phyloP scores from a whole-genome alignment of 495 filamentous ascomycete species.

The Usnea hakonensis region DNA sequence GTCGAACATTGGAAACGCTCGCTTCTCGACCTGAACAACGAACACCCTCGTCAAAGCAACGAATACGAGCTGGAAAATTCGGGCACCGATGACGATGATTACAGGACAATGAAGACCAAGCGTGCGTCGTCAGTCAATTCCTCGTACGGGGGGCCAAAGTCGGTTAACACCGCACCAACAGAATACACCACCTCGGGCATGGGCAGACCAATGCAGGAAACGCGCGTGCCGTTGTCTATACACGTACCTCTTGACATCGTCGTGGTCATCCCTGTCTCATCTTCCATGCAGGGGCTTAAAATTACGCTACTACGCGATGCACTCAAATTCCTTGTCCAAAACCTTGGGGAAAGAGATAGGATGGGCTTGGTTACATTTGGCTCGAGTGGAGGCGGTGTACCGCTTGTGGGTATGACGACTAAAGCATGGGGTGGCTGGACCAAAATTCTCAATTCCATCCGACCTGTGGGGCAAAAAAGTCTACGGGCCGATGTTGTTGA shows the following conservation, averaged over 20 bases:
- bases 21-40: slow-evolving; percentile 68
- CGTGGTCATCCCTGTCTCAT: slow-evolving; percentile 93
- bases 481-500: slow-evolving; percentile 95
- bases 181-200: slow-evolving; percentile 63
- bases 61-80: slow-evolving; percentile 74
- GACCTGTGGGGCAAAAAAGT: slow-evolving; percentile 93
- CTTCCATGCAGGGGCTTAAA: slow-evolving; percentile 98
- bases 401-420: slow-evolving; percentile 94
- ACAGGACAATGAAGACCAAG: slow-evolving; percentile 59
- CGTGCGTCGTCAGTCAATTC: slow-evolving; percentile 83
- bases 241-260: slow-evolving; percentile 95
- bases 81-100: slow-evolving; percentile 89
- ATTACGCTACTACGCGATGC: slow-evolving; percentile 93
- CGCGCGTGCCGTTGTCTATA: slow-evolving; percentile 52
- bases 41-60: slow-evolving; percentile 50
- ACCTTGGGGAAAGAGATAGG: slow-evolving; percentile 86
- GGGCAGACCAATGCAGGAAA: slow-evolving; percentile 29
- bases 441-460: slow-evolving; percentile 78
- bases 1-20: slow-evolving; percentile 88
- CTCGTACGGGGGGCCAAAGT: slow-evolving; percentile 76
- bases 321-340: slow-evolving; percentile 84
- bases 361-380: slow-evolving; percentile 99
- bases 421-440: slow-evolving; percentile 90
- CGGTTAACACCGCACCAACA: slow-evolving; percentile 63
- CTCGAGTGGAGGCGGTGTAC: slow-evolving; percentile 85